These are phyloP conservation scores for Camelina hispida DNA, from an alignment of 345 rosid genomes.

Conservation along the genomic window DNA sequence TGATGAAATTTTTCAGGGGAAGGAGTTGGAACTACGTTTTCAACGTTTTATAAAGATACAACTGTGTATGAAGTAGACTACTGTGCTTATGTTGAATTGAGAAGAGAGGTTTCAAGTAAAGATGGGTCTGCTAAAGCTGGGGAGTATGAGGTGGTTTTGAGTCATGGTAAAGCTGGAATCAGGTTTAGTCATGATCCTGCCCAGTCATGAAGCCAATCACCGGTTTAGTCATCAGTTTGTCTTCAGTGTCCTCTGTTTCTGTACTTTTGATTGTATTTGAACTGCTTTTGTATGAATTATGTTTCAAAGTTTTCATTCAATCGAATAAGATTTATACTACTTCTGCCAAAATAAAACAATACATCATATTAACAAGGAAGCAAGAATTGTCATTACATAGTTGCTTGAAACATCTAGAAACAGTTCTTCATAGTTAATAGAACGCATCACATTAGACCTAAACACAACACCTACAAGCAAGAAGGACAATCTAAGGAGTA, in stretches of 20 bases:
- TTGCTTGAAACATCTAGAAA: constrained; percentile 16
- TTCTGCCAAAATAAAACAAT: not conserved
- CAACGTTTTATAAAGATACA: constrained; percentile 55
- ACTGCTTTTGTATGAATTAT: constrained; percentile 25
- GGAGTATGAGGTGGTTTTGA: constrained; percentile 55
- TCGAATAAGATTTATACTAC: not conserved
- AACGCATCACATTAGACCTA: constrained; percentile 11
- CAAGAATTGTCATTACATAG: constrained; percentile 33
- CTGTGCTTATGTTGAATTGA: constrained; percentile 70
- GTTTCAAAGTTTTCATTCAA: constrained; percentile 22
- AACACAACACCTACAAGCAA: constrained; percentile 27
- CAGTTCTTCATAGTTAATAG: not conserved
- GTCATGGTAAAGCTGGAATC: constrained; percentile 55
- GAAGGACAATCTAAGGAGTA: constrained; percentile 49
- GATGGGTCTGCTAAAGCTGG: constrained; percentile 50
- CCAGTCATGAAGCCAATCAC: constrained; percentile 31
- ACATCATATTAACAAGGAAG: not conserved
- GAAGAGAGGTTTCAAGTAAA: constrained; percentile 49
- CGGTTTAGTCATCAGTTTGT: constrained; percentile 21
- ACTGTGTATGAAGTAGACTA: constrained; percentile 69
- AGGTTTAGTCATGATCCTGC: constrained; percentile 37
- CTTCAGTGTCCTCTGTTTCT: constrained; percentile 21
- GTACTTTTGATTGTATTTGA: constrained; percentile 31
- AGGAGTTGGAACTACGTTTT: constrained; percentile 80
- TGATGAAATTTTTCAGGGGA: constrained; percentile 59